Percentiles rank a stretch among this genome's conserved stretches.
phyloP scores from a whole-genome alignment of 176 grass and related monocot species.

The Aegilops umbellulata region DNA sequence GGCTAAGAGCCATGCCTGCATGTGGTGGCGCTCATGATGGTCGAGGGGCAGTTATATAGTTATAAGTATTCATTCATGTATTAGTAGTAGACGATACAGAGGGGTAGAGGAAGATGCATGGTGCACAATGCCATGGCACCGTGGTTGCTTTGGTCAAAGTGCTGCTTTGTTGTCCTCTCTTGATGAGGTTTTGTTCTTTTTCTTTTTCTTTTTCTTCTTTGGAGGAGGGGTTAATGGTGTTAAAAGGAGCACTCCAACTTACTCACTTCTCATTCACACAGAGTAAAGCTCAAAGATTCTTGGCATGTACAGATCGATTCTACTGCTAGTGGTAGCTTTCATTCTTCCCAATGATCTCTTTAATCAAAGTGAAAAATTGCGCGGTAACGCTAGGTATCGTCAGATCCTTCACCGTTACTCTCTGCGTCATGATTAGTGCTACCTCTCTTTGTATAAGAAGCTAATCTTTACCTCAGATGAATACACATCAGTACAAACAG shows the following conservation, averaged over 20 bases:
- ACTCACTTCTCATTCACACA: neutral
- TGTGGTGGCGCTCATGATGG: constrained; percentile 39
- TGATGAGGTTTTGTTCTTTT: constrained; percentile 33
- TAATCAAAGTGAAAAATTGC: too few relatives aligned
- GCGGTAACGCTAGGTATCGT: too few relatives aligned
- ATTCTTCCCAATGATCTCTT: constrained; percentile 20
- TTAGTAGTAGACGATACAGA: neutral
- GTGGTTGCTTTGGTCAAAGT: constrained; percentile 38
- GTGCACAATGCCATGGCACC: neutral
- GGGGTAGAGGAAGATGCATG: neutral
- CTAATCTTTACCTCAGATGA: too few relatives aligned
- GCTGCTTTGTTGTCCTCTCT: constrained; percentile 24
- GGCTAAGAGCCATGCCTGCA: neutral
- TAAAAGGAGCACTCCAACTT: constrained; percentile 56
- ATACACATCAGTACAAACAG: too few relatives aligned
- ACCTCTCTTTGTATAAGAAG: too few relatives aligned
- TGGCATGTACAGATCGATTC: neutral
- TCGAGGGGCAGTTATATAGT: constrained; percentile 22
- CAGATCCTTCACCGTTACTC: too few relatives aligned
- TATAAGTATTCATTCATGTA: constrained; percentile 32
- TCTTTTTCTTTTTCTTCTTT: constrained; percentile 20
- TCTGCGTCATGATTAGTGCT: too few relatives aligned
- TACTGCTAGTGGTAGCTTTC: neutral
- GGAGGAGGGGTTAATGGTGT: constrained; percentile 43
- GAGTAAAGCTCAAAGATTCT: constrained; percentile 48